These are phyloP conservation scores for Adansonia madagascariensis DNA, from an alignment of 441 rosid species.

Conservation along the genomic window DNA sequence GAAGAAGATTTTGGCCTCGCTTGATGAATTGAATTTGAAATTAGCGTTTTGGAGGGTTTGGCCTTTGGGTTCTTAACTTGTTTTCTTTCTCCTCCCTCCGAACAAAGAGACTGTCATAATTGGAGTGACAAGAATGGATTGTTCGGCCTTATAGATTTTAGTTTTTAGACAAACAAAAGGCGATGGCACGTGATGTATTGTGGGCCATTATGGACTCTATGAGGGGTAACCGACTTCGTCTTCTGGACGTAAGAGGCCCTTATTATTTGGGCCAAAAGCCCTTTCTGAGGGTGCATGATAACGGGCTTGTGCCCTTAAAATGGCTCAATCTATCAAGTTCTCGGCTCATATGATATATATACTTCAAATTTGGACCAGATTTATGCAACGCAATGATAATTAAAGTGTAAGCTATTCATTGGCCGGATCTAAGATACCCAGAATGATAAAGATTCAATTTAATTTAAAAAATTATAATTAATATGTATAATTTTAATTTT, in stretches of 20 bases:
- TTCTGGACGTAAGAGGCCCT: background rate
- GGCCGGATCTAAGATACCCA: too few relatives aligned
- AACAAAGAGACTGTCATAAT: background rate
- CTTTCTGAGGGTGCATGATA: background rate
- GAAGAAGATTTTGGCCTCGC: background rate
- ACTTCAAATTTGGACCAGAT: too few relatives aligned
- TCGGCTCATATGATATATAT: too few relatives aligned
- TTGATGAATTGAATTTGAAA: background rate
- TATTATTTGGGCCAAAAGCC: background rate
- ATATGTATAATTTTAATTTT: too few relatives aligned
- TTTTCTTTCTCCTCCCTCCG: background rate
- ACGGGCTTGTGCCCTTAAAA: background rate
- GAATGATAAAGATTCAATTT: too few relatives aligned
- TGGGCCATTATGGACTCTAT: background rate
- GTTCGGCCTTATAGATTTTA: background rate
- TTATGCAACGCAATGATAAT: too few relatives aligned
- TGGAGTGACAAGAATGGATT: background rate
- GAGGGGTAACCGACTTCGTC: too few relatives aligned
- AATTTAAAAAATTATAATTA: too few relatives aligned
- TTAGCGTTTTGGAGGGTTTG: background rate
- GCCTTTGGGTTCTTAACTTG: too few relatives aligned
- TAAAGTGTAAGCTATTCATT: too few relatives aligned
- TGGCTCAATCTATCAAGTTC: too few relatives aligned
- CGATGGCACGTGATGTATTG: background rate
- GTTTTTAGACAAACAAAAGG: background rate